Base-by-base conservation (phyloP, 2,329 filamentous ascomycete genomes). In the Chalaropsis thielavioides region DNA sequence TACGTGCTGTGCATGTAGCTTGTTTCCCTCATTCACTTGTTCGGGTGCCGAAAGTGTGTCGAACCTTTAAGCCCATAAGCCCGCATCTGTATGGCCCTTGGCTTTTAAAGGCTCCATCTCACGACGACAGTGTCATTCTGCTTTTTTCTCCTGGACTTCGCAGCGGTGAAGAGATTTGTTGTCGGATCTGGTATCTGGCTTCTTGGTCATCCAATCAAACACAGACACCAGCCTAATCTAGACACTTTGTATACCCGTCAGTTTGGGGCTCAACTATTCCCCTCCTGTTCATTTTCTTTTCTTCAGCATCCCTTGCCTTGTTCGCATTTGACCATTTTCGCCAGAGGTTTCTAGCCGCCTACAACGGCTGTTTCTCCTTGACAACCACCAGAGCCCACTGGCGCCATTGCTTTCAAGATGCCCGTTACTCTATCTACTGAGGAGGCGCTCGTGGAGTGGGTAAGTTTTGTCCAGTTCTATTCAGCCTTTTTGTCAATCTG, bases 381-480 rank as follows among this genome's bases (percentile, higher is more conserved):
- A 59, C 15, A 27, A 41, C 46, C 15, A 58, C 22, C 41, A 61
- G 38, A 67, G 31, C 58, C 43, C 27, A 35, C 19, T 44, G 63
- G 62, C n/a, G 51, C n/a, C 46, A 49, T 35, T 5, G 10, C 44
- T 19, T 46, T 56, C 31, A 62, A 59, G 44, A 67, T 64, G 65
- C 46, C 65, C 51, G 31, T 51, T 6, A 58, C 65, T 35, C 35
- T 64, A 49, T 62, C 62, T n/a, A 56, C 63, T 22, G 65, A 67
- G 41, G 65, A 67, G 63, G 65, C 65, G n/a, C 62, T 67, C 24
- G 51, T 67, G 38, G 65, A 67, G 59, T 67, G 65, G 65, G 65
- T 67, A 60, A 64, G 65, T 58, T 56, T 15, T 31, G 15, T 27
- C 38, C 46, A 27, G 41, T 58, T 44, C 13, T 35, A 56, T 6